These are phyloP conservation scores for Fraxinus excelsior DNA, from an alignment of 257 asterid species.

Conservation along the genomic window DNA sequence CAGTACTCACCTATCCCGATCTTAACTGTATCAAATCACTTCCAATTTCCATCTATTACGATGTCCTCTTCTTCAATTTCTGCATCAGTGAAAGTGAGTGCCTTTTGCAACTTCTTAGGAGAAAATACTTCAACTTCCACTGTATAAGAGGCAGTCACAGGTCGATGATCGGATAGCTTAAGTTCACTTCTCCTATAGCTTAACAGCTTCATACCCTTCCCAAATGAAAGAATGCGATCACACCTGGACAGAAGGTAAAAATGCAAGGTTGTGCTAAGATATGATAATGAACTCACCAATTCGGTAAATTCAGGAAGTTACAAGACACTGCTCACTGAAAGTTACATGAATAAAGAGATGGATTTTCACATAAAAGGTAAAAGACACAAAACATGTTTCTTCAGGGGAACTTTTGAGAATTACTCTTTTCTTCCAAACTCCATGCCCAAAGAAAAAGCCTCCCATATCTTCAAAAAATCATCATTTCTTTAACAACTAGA, in stretches of 20 bases:
- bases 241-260: constrained; percentile 54
- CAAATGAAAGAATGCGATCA: constrained; percentile 82
- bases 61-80: constrained; percentile 69
- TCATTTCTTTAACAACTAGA: not conserved
- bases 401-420: not conserved
- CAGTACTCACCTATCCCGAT: constrained; percentile 48
- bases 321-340: not conserved
- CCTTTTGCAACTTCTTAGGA: constrained; percentile 77
- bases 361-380: not conserved
- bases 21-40: constrained; percentile 30
- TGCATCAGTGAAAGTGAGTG: constrained; percentile 87
- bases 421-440: not conserved
- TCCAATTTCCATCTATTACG: constrained; percentile 36
- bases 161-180: constrained; percentile 87
- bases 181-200: constrained; percentile 72
- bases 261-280: not conserved
- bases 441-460: not conserved
- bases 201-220: constrained; percentile 74
- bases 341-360: not conserved
- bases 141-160: constrained; percentile 74
- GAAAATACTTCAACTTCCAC: constrained; percentile 90
- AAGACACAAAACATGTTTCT: not conserved
- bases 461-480: not conserved
- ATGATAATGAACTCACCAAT: not conserved
- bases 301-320: not conserved